Conservation (phyloP, 257 asterid species). For the Jacaranda mimosifolia region DNA sequence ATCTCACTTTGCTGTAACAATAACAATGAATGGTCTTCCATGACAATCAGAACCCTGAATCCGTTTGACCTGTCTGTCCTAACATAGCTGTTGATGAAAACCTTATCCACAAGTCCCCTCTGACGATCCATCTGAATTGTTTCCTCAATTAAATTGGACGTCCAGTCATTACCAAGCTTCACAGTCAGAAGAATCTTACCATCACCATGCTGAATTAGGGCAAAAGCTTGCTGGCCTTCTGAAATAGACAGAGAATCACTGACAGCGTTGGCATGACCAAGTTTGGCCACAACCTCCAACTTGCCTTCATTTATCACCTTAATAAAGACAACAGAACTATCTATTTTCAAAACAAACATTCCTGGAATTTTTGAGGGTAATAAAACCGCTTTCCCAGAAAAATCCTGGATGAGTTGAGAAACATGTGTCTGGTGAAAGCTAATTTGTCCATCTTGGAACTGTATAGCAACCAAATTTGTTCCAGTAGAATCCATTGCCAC, state of each 20-base stretch:
- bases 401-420: slow-evolving; percentile 65
- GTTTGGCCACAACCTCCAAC: slow-evolving; percentile 56
- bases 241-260: slow-evolving; percentile 78
- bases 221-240: slow-evolving; percentile 81
- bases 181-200: slow-evolving; percentile 69
- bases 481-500: slow-evolving; percentile 83
- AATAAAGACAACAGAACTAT: slow-evolving; percentile 53
- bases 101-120: slow-evolving; percentile 82
- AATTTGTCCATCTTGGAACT: slow-evolving; percentile 71
- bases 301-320: slow-evolving; percentile 65
- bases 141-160: slow-evolving; percentile 69
- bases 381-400: slow-evolving; percentile 62
- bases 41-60: slow-evolving; percentile 91
- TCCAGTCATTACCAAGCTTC: slow-evolving; percentile 72
- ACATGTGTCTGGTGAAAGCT: slow-evolving; percentile 64
- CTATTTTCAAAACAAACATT: slow-evolving; percentile 56
- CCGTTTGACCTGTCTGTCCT: slow-evolving; percentile 91
- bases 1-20: slow-evolving; percentile 88
- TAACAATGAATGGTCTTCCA: slow-evolving; percentile 94
- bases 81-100: slow-evolving; percentile 84
- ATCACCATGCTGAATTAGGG: slow-evolving; percentile 63
- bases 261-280: slow-evolving; percentile 64
- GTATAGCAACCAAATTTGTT: slow-evolving; percentile 62
- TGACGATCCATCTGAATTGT: slow-evolving; percentile 68
- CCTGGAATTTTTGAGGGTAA: slow-evolving; percentile 77